Percentiles rank a stretch among this genome's conserved stretches.
phyloP scores from a whole-genome alignment of 75 land plant species.

The Cupressus sempervirens region DNA sequence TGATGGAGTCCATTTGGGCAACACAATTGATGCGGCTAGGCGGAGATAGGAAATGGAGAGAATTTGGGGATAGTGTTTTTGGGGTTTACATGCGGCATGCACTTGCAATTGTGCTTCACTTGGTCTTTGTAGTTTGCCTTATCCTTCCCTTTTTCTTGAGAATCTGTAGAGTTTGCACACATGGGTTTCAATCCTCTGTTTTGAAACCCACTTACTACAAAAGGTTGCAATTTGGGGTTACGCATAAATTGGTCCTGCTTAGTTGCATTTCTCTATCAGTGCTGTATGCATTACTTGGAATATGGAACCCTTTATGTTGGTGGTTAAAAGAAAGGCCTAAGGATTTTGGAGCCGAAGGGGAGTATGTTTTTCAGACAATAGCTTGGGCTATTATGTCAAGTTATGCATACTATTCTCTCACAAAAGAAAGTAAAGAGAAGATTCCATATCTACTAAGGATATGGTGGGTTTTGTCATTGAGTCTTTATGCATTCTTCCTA shows the following conservation, averaged over 20 bases:
- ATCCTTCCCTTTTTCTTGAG: not conserved
- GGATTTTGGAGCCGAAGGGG: not conserved
- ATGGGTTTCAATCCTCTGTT: not conserved
- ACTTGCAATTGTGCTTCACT: not conserved
- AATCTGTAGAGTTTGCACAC: not conserved
- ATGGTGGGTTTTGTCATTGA: slow-evolving; percentile 44
- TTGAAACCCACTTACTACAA: not conserved
- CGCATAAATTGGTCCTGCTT: not conserved
- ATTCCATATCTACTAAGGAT: slow-evolving; percentile 26
- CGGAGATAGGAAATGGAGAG: not conserved
- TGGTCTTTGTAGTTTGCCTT: not conserved
- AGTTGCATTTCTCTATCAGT: not conserved
- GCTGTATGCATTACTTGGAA: not conserved
- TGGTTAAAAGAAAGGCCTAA: not conserved
- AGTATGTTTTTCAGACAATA: not conserved
- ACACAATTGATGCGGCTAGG: not conserved
- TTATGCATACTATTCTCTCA: not conserved
- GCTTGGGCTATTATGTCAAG: not conserved
- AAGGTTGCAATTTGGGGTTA: not conserved
- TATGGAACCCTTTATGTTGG: not conserved
- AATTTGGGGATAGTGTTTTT: not conserved
- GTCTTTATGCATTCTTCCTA: slow-evolving; percentile 22
- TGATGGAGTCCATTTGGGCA: slow-evolving; percentile 3
- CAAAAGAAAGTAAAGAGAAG: slow-evolving; percentile 12
- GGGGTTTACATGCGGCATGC: not conserved